These are phyloP conservation scores for Plasmodium coatneyi DNA, from an alignment of 169 alveolate species.

Conservation along the genomic window DNA sequence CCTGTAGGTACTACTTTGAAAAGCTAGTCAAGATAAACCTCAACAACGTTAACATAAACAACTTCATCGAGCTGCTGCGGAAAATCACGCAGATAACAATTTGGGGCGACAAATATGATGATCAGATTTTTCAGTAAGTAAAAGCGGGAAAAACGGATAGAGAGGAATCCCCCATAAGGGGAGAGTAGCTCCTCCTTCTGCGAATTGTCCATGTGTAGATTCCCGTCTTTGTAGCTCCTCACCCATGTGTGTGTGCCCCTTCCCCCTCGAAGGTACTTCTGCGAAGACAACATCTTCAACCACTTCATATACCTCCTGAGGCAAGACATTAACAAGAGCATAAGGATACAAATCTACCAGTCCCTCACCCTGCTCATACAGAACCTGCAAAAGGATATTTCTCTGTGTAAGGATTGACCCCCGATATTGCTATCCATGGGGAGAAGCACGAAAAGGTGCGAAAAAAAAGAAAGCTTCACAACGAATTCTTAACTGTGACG, in stretches of 20 bases:
- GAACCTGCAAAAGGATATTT: constrained; percentile 50
- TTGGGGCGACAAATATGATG: constrained; percentile 73
- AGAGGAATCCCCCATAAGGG: neutral
- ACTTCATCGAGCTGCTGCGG: constrained; percentile 52
- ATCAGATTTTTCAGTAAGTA: constrained; percentile 68
- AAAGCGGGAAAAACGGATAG: neutral
- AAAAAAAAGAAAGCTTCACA: neutral
- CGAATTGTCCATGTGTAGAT: neutral
- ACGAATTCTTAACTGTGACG: neutral
- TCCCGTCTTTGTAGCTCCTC: neutral
- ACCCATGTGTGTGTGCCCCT: neutral
- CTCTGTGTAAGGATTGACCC: constrained; percentile 24
- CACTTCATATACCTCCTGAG: constrained; percentile 50
- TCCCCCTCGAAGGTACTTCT: constrained; percentile 31
- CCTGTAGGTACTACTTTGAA: constrained; percentile 48
- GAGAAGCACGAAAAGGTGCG: neutral
- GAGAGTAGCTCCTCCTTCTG: neutral
- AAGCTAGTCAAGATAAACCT: constrained; percentile 51
- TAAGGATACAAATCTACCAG: constrained; percentile 53
- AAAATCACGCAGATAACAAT: constrained; percentile 69
- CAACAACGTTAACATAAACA: constrained; percentile 54
- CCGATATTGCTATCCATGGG: neutral
- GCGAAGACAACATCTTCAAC: constrained; percentile 58
- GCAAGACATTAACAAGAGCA: constrained; percentile 40
- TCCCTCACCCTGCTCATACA: constrained; percentile 47